Conservation (phyloP, 2,329 filamentous ascomycete genomes). For the Microascus cirrosus region DNA sequence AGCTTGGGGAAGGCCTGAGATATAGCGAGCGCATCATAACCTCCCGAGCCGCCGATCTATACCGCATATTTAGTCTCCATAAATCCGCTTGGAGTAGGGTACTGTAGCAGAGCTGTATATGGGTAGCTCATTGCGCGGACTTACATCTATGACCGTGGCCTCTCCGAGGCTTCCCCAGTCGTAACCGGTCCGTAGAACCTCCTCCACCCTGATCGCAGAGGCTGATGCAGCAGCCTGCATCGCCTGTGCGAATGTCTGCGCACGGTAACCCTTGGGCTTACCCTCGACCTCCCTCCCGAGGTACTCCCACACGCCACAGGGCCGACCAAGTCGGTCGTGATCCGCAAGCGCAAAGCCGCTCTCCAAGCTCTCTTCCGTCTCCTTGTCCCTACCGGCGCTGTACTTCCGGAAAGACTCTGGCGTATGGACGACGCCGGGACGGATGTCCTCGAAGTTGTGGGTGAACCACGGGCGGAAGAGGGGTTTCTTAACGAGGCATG, state of each 20-base stretch:
- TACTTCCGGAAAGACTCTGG: constrained; percentile 19
- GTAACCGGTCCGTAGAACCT: constrained; percentile 7
- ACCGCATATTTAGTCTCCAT: background rate
- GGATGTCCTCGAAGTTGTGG: constrained; percentile 23
- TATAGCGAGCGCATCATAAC: constrained; percentile 24
- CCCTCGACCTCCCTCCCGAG: constrained; percentile 8
- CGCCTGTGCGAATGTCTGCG: constrained; percentile 8
- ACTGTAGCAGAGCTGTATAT: too few species aligned
- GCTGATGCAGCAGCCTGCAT: constrained; percentile 7
- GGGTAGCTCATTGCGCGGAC: background rate
- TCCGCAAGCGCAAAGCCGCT: constrained; percentile 21
- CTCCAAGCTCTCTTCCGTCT: constrained; percentile 19
- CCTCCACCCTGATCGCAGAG: background rate
- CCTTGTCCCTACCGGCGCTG: constrained; percentile 15
- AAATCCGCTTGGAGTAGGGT: too few species aligned
- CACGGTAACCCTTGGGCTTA: constrained; percentile 9
- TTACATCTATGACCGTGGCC: constrained; percentile 8
- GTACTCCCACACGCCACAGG: constrained; percentile 8
- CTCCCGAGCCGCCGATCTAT: constrained; percentile 29
- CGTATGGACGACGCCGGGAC: constrained; percentile 22
- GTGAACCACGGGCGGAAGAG: constrained; percentile 18
- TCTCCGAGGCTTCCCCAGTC: constrained; percentile 8
- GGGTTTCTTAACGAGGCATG: constrained; percentile 19
- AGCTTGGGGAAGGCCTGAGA: constrained; percentile 17
- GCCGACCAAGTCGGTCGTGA: constrained; percentile 6